A percentile compares a stretch with the other conserved stretches of the same genome.
Conservation (phyloP, 306 rosid genomes). For the Sicyos edulis region DNA sequence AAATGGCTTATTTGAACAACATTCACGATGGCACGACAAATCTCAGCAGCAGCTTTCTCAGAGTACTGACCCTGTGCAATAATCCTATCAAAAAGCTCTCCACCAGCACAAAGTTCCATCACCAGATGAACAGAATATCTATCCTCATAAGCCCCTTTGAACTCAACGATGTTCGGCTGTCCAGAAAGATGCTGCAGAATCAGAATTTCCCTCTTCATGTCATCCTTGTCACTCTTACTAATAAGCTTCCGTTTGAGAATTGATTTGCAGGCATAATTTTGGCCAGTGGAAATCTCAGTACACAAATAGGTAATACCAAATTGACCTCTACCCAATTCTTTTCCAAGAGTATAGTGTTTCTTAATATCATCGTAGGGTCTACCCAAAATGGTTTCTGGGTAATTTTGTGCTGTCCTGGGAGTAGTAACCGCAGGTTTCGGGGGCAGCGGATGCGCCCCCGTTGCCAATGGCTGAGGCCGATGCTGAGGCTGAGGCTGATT, state of each 20-base stretch:
- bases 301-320: constrained; percentile 82
- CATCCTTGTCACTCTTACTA: constrained; percentile 57
- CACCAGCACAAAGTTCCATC: constrained; percentile 93
- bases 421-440: constrained; percentile 27
- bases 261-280: constrained; percentile 71
- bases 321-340: constrained; percentile 85
- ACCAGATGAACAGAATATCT: constrained; percentile 66
- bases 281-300: constrained; percentile 56
- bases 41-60: constrained; percentile 65
- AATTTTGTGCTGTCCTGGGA: constrained; percentile 26
- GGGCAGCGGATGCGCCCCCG: constrained; percentile 23
- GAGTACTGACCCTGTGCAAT: constrained; percentile 80
- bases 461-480: constrained; percentile 21
- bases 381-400: constrained; percentile 46
- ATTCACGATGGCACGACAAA: constrained; percentile 63
- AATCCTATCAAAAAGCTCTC: constrained; percentile 79
- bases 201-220: constrained; percentile 77
- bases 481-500: constrained; percentile 20
- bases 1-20: constrained; percentile 80
- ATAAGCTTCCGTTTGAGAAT: constrained; percentile 71
- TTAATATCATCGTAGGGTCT: constrained; percentile 63
- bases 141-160: constrained; percentile 76
- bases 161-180: constrained; percentile 72
- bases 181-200: constrained; percentile 91
- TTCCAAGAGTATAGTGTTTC: constrained; percentile 56